Base-by-base conservation (phyloP, 2,329 filamentous ascomycete genomes). In the Orbilia javanica region DNA sequence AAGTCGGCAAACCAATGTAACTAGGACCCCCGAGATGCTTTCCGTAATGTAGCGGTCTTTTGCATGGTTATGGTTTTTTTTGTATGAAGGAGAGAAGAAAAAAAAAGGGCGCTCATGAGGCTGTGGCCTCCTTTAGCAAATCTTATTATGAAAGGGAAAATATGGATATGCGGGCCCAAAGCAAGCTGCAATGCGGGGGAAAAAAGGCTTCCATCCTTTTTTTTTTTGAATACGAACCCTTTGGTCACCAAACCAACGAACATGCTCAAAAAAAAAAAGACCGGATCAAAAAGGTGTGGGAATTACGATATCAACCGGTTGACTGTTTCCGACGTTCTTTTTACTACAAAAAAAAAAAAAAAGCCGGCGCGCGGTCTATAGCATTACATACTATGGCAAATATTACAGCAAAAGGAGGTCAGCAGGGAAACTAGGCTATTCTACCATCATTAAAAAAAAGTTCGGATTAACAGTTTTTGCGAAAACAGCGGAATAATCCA, bases 401-500 rank as follows among this genome's bases (percentile, higher is more conserved):
- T 29, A 18, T 18, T 29, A 13, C n/a, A n/a, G n/a, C n/a, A n/a
- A n/a, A n/a, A 31, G 3, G 42, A 18, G 31, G 52, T 42, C 18
- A 25, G 42, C 60, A 67, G 39, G 50, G 70, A 13, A n/a, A 62
- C 29, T 31, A 44, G 55, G 63, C 36, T 50, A 57, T 42, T 42
- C 62, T 22, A 29, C 15, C n/a, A 39, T 18, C 42, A 22, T n/a
- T 42, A 15, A 36, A 34, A 15, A 36, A 34, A 60, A 42, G 13
- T 10, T 22, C 74, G 74, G 74, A 78, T 78, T 72, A 78, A 78
- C 74, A 53, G 74, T 78, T 78, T 78, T 72, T 78, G 74, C 74
- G 74, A 70, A 68, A 20, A 10, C 62, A 62, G 53, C 74, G 74
- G 74, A 72, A 78, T 39, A 72, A 67, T 78, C 50, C 65, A 78